Conservation (phyloP, 2,329 filamentous ascomycete species). For the Penicillium sp. region DNA sequence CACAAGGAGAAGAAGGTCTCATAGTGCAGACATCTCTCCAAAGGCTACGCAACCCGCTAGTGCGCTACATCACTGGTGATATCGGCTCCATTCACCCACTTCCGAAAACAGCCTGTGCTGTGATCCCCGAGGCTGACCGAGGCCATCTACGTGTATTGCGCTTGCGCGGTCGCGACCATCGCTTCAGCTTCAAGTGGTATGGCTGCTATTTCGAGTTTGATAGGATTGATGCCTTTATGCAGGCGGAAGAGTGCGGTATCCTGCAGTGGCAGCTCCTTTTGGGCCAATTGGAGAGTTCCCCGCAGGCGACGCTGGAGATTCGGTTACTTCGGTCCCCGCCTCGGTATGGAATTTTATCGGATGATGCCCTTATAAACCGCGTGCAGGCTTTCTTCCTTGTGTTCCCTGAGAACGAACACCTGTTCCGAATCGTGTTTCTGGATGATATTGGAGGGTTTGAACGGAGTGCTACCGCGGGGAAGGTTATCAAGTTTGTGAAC, state of each 20-base stretch:
- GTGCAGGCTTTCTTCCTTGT: not conserved
- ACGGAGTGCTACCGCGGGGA: not conserved
- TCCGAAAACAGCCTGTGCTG: conserved; percentile 13
- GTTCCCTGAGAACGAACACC: not conserved
- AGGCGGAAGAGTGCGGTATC: conserved; percentile 25
- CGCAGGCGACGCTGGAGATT: not conserved
- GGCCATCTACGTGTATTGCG: conserved; percentile 37
- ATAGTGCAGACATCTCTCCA: conserved; percentile 45
- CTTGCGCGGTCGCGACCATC: conserved; percentile 42
- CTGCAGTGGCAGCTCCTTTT: conserved; percentile 46
- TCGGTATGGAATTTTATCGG: not conserved
- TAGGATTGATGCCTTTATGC: conserved; percentile 25
- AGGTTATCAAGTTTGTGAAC: conserved; percentile 3
- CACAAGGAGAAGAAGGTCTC: conserved; percentile 31
- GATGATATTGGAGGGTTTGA: not conserved
- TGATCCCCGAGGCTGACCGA: conserved; percentile 21
- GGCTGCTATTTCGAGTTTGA: conserved; percentile 41
- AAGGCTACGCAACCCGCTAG: conserved; percentile 44
- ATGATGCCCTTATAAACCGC: not conserved
- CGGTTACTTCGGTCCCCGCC: not conserved
- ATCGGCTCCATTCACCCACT: conserved; percentile 42
- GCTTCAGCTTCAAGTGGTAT: conserved; percentile 47
- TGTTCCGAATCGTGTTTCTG: not conserved
- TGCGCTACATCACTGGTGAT: conserved; percentile 47
- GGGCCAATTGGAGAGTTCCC: not conserved